Evolutionary conservation across 495 filamentous ascomycete species (phyloP).

Genomic region (Hypoxylon perforatum): DNA sequence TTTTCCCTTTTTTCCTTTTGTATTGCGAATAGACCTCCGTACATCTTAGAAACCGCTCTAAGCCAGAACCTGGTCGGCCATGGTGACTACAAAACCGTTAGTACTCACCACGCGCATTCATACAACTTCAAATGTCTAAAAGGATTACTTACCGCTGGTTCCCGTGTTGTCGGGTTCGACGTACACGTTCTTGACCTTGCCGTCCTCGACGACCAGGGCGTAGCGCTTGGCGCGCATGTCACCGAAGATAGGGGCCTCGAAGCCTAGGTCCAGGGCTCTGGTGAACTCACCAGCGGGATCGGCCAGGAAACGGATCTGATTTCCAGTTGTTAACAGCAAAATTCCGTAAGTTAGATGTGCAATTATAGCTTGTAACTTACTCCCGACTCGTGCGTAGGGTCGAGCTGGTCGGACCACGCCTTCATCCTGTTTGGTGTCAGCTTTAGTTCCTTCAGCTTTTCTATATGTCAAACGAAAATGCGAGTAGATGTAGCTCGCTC

Average conservation of each 20-base stretch:
- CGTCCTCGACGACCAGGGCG: constrained; percentile 79
- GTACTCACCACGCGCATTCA: constrained; percentile 4
- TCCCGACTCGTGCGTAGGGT: constrained; percentile 75
- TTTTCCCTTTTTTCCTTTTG: neutral
- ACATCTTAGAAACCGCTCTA: too few species aligned
- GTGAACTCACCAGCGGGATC: constrained; percentile 88
- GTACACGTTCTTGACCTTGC: constrained; percentile 78
- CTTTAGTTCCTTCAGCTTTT: neutral
- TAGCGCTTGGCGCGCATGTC: constrained; percentile 89
- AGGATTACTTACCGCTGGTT: constrained; percentile 72
- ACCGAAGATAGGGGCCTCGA: constrained; percentile 90
- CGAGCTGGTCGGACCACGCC: constrained; percentile 81
- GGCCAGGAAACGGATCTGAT: constrained; percentile 83
- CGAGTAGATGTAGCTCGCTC: too few species aligned
- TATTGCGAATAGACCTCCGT: neutral
- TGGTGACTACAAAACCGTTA: constrained; percentile 62
- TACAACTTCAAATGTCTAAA: neutral
- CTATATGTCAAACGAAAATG: neutral
- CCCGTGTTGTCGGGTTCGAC: constrained; percentile 96
- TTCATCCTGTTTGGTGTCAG: constrained; percentile 71
- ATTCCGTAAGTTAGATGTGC: neutral
- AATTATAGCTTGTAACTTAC: constrained; percentile 62
- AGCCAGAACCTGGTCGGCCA: constrained; percentile 78
- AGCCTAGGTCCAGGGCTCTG: constrained; percentile 82
- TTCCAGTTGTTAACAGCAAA: neutral